Base-by-base conservation (phyloP, 2,329 filamentous ascomycete species). In the Aureobasidium uvarum region DNA sequence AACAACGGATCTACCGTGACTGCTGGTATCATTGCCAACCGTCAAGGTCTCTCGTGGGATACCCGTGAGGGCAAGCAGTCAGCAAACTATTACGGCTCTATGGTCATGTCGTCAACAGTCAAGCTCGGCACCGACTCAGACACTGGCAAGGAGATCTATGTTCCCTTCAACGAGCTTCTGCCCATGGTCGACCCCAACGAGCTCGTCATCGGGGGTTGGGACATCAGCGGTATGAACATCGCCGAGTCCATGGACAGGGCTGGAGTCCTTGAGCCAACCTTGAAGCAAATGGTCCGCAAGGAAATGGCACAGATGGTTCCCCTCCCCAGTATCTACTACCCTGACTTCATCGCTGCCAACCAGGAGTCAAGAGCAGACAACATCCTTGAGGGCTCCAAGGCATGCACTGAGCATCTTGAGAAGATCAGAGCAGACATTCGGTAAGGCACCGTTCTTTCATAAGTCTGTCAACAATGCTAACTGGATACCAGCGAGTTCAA, bases 1-100 rank as follows among this genome's bases (percentile, higher is more conserved):
- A 99, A 99, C 86, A 99, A 99, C 77, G 95, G 95, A 70, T 92
- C 92, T 70, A 99, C 95, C 66, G 92, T 99, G 68, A 98, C 95
- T 67, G 95, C 95, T 68, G 95, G 94, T 77, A 96, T 99, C 79
- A 85, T 99, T 76, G 95, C 94, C 80, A 99, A 99, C 81, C 90
- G 91, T 76, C 90, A 89, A 72, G 85, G 86, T 66, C 85, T 98
- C 66, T 82, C 84, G 68, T 99, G 95, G 95, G 91, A 97, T 70
- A 98, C 95, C 73, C 93, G 94, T 74, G 92, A 97, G 79, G 93
- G 93, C 62, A 81, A 85, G 71, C 91, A 87, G 69, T 83, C 86
- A 70, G 89, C 95, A 79, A 99, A 99, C 82, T 99, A 98, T 86
- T 99, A 97, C 78, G 95, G 95, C 74, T 99, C 95, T 66, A 87